Base-by-base conservation (phyloP, 768 basidiomycete genomes). In the Suillus subalutaceus region DNA sequence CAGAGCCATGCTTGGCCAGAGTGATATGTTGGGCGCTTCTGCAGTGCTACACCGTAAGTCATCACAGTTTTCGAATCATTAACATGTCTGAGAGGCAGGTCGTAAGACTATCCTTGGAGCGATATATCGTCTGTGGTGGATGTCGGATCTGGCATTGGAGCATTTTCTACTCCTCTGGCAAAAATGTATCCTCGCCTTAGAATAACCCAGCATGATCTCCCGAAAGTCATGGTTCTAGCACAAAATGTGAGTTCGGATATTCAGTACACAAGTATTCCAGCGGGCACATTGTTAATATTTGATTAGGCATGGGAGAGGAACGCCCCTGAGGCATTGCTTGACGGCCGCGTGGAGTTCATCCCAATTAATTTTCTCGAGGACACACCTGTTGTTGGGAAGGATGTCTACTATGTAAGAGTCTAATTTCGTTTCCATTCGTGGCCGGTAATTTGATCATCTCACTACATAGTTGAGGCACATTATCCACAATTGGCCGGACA, bases 401-500 rank as follows among this genome's bases (percentile, higher is more conserved):
- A 75, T 40, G 74, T 63, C 13, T 76, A 76, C 41, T 74, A 75
- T 57, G 73, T 75, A 38, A 64, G 63, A 41, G 4, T 32, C 15
- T 26, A 16, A 37, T 7, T 5, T 7, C 23, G 59, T 37, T 41
- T 38, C 38, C 32, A 26, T 5, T 44, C 61, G 35, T 41, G 41
- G 16, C 50, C 18, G 9, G 7, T 30, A 20, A 9, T 38, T 30
- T 41, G 41, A 7, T 7, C 2, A 52, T 26, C 15, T 55, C 30
- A 32, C 58, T 50, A 7, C 35, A 56, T 48, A 74, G 73, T 68
- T 74, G 57, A 75, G 73, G 23, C 69, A 73, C 59, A 73, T 75
- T 50, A 69, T 75, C 30, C 80, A 79, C 57, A 72, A 81, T 65
- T 81, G 79, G 80, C 77, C 78, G 12, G 73, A 79, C 37, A 71